Evolutionary conservation across 2,329 filamentous ascomycete genomes (phyloP).

Genomic region (Neobulgaria alba): DNA sequence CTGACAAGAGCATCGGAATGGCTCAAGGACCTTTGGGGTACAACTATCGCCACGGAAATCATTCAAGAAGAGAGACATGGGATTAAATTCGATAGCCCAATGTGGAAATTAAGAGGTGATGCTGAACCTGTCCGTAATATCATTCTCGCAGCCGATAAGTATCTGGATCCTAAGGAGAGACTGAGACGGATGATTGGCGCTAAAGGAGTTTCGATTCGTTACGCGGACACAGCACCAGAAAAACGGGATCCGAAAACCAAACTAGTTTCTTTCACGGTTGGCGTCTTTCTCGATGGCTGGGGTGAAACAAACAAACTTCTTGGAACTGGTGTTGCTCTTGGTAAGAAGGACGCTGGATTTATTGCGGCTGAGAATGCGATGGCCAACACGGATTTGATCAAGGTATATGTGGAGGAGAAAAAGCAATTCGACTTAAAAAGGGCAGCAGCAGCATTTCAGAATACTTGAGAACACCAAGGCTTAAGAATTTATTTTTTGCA

Average conservation of each 20-base stretch:
- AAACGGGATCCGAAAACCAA: conserved; percentile 45
- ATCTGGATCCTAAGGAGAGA: conserved; percentile 42
- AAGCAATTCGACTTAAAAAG: too few species aligned
- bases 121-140: conserved; percentile 5
- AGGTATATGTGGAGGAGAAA: conserved; percentile 38
- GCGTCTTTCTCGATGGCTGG: conserved; percentile 58
- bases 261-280: conserved; percentile 52
- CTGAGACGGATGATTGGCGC: conserved; percentile 45
- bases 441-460: too few species aligned
- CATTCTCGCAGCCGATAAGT: conserved; percentile 3
- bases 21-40: conserved; percentile 68
- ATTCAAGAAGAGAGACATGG: conserved; percentile 28
- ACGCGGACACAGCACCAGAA: conserved; percentile 46
- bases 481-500: too few species aligned
- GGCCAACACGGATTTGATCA: conserved; percentile 53
- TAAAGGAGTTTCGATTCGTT: conserved; percentile 48
- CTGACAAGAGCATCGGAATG: conserved; percentile 55
- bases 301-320: conserved; percentile 55
- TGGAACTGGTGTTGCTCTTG: conserved; percentile 53
- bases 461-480: too few species aligned
- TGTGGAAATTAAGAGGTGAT: conserved; percentile 24
- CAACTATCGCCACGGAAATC: conserved; percentile 50
- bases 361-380: conserved; percentile 58
- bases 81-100: conserved; percentile 16
- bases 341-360: conserved; percentile 61